These are phyloP conservation scores for Chrysochromulina tobinii DNA, from an alignment of 78 protist species.

Conservation along the genomic window DNA sequence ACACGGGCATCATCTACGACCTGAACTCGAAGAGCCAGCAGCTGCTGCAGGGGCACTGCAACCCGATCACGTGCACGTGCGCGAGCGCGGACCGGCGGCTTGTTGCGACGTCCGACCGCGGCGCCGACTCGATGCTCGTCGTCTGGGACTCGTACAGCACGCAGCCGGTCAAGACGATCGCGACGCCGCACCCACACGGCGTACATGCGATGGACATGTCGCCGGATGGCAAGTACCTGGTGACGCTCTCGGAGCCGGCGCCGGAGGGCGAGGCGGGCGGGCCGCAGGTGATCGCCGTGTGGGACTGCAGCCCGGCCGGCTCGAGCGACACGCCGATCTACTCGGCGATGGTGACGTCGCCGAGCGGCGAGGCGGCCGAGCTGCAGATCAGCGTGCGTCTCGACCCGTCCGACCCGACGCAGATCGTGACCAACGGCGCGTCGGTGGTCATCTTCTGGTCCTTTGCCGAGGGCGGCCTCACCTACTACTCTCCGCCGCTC, in stretches of 20 bases:
- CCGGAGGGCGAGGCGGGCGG: not conserved
- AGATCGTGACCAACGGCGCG: constrained; percentile 49
- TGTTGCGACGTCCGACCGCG: constrained; percentile 63
- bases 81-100: constrained; percentile 18
- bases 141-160: constrained; percentile 62
- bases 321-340: not conserved
- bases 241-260: not conserved
- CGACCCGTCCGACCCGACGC: not conserved
- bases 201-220: constrained; percentile 37
- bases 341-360: not conserved
- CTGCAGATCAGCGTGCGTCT: not conserved
- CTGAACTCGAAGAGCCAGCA: constrained; percentile 8
- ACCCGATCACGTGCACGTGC: constrained; percentile 28
- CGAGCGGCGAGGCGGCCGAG: not conserved
- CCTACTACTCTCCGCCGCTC: constrained; percentile 51
- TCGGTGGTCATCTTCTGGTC: constrained; percentile 63
- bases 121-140: constrained; percentile 61
- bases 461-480: not conserved
- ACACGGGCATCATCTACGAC: constrained; percentile 66
- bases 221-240: constrained; percentile 11
- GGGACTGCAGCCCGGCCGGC: not conserved
- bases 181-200: not conserved
- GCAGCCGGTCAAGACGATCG: constrained; percentile 34
- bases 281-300: constrained; percentile 28
- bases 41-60: constrained; percentile 71